Percentiles rank a stretch among this genome's conserved stretches.
phyloP scores from a whole-genome alignment of 2,329 filamentous ascomycete genomes.

The Cordyceps farinosa region DNA sequence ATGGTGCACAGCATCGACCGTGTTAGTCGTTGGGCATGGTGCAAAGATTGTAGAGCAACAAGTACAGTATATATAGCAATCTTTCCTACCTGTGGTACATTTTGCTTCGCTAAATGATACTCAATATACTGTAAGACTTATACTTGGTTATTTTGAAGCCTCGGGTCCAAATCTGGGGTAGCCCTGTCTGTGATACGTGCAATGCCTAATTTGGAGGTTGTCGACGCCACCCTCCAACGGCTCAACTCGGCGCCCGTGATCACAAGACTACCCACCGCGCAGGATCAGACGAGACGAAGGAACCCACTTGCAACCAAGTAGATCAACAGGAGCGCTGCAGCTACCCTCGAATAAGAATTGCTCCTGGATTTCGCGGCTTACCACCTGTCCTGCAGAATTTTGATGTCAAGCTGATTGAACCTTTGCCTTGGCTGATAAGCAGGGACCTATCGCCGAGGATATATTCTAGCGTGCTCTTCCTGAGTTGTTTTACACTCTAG shows the following conservation, averaged over 20 bases:
- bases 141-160: neutral
- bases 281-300: too few relatives aligned
- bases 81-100: neutral
- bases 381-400: too few relatives aligned
- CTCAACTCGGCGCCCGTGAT: neutral
- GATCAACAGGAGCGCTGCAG: too few relatives aligned
- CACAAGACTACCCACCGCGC: neutral
- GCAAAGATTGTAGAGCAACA: neutral
- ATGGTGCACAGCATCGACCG: neutral
- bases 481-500: too few relatives aligned
- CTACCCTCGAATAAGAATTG: too few relatives aligned
- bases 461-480: too few relatives aligned
- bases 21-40: neutral
- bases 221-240: neutral
- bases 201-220: too few relatives aligned
- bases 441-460: too few relatives aligned
- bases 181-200: neutral
- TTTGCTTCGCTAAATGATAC: neutral
- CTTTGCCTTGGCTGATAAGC: too few relatives aligned
- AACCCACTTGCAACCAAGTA: too few relatives aligned
- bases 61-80: neutral
- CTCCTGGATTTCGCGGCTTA: too few relatives aligned
- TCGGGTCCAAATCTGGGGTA: neutral
- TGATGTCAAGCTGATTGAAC: too few relatives aligned
- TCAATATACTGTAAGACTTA: neutral